Evolutionary conservation across 352 stramenopile species (phyloP).

Genomic region (Pythium dissotocum): DNA sequence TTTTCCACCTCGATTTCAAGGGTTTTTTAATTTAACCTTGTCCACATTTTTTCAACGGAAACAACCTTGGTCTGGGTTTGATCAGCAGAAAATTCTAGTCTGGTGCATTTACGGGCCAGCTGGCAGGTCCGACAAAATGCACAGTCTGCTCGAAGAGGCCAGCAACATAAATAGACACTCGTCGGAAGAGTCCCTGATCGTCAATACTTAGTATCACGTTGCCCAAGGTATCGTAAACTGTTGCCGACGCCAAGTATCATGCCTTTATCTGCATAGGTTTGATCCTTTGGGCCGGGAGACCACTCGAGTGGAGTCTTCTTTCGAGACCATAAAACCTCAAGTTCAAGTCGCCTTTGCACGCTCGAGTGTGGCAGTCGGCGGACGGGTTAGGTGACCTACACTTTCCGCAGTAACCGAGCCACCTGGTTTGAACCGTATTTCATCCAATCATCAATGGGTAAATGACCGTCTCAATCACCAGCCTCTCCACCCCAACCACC

Average conservation of each 20-base stretch:
- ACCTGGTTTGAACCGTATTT: neutral
- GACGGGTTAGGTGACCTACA: neutral
- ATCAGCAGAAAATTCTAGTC: constrained; percentile 25
- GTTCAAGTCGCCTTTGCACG: neutral
- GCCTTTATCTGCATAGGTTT: no score
- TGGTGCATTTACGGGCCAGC: constrained; percentile 20
- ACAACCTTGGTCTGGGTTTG: constrained; percentile 26
- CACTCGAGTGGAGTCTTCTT: neutral
- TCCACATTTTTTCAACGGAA: neutral
- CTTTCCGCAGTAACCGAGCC: neutral
- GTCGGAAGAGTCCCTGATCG: no score
- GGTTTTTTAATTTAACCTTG: constrained; percentile 8
- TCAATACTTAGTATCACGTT: no score
- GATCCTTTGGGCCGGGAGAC: no score
- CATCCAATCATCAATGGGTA: neutral
- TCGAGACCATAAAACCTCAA: neutral
- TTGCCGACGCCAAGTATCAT: no score
- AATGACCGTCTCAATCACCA: neutral
- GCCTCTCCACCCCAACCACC: constrained; percentile 7
- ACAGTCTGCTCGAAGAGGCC: neutral
- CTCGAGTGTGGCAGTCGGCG: neutral
- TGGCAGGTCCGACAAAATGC: constrained; percentile 23
- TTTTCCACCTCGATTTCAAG: constrained; percentile 23
- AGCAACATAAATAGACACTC: neutral
- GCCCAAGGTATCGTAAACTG: no score